Evolutionary conservation across 2,329 filamentous ascomycete species (phyloP), one percentile per base, ranked within the genome.

Genomic region (Remersonia thermophila): DNA sequence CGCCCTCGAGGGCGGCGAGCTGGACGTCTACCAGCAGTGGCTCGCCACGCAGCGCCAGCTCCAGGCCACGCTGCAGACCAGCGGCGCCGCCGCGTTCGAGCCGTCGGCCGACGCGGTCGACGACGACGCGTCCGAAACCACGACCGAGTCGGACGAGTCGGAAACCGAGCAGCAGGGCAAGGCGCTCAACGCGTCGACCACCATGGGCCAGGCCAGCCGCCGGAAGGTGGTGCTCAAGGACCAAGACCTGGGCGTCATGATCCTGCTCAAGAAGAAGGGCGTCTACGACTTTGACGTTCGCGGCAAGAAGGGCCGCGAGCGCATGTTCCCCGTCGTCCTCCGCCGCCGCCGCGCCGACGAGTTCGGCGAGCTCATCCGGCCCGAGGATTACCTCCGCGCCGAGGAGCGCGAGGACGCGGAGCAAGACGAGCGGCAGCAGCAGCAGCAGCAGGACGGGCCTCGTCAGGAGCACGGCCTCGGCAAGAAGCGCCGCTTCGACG

Each of bases 401-500:
- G 91, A 98, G 54, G 91, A 96, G 58, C 78, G 85, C 39, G 85
- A 93, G 39, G 71, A 76, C 17, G 68, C 74, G 20, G 27, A 28
- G 27, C 12, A 12, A 13, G 80, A 83, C 28, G 74, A 73, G 10
- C 73, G 79, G 35, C 76, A 79, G 33, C 62, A 73, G 38, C 66
- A 65, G 26, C 58, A 62, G 13, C 65, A 60, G 11, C 58, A 62
- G 14, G 65, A 60, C 12, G 65, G 64, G 11, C 67, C 69, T 40
- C 59, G 67, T 18, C 59, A 61, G 23, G 67, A 80, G 45, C 73
- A 74, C 35, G 73, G 72, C 31, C 69, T 94, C 14, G 91, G 89
- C 13, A 87, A 89, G 63, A 98, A 98, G 61, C 75, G 91, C 42
- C 93, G 85, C 57, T 96, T 89, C 85, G 83, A 89, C 46, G 85